Percentiles rank a stretch among this genome's conserved stretches.
Evolutionary conservation across 2,329 filamentous ascomycete species (phyloP).

Genomic region (Nemania bipapillata): DNA sequence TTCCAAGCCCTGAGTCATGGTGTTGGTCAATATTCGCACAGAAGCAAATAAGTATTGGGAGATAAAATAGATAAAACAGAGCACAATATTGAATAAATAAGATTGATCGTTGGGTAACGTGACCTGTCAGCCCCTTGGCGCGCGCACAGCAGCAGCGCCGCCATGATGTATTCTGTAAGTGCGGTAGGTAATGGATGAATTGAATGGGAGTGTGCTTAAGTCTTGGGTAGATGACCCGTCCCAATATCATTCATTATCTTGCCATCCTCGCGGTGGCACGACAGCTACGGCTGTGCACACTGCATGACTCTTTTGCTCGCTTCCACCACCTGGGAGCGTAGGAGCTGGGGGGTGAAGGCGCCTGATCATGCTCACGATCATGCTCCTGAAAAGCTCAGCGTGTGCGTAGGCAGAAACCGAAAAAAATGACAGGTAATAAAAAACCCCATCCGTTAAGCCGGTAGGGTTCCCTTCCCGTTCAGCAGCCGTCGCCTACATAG

Average conservation of each 20-base stretch:
- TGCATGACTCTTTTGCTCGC: conserved; percentile 13
- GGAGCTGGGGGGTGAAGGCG: background rate
- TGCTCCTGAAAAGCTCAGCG: conserved; percentile 20
- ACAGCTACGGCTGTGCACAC: conserved; percentile 24
- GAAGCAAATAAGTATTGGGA: background rate
- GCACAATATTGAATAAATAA: too few species aligned
- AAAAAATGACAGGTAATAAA: conserved; percentile 38
- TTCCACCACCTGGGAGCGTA: conserved; percentile 17
- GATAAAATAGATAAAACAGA: too few species aligned
- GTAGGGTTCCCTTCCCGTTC: conserved; percentile 15
- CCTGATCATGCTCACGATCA: conserved; percentile 28
- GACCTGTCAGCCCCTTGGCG: conserved; percentile 34
- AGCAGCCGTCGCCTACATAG: conserved; percentile 8
- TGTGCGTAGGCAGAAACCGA: conserved; percentile 25
- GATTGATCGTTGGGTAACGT: conserved; percentile 31
- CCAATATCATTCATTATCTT: conserved; percentile 30
- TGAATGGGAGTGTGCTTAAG: too few species aligned
- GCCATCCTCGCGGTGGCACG: conserved; percentile 28
- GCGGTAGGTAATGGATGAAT: too few species aligned
- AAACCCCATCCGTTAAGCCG: conserved; percentile 16
- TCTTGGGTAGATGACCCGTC: conserved; percentile 13
- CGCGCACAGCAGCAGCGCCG: conserved; percentile 33
- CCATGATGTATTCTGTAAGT: background rate
- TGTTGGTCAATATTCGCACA: background rate
- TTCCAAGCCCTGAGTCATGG: conserved; percentile 22